A percentile compares a stretch with the other conserved stretches of the same genome.
Evolutionary conservation across 257 asterid genomes (phyloP).

Genomic region (Voacanga thouarsii): DNA sequence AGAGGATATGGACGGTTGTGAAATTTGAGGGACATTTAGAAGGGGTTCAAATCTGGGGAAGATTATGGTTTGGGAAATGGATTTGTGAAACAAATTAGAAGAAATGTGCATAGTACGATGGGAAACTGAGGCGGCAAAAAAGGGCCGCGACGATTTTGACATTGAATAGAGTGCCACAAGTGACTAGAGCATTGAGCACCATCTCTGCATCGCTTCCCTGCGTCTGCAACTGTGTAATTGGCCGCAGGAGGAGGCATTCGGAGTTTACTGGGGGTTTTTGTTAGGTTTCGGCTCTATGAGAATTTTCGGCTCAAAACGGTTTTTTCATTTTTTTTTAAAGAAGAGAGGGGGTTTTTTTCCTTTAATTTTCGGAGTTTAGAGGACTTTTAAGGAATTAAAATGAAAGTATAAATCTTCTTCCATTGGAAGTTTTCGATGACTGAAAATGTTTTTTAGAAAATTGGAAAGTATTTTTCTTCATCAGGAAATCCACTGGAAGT

Average conservation of each 20-base stretch:
- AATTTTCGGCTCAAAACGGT: neutral
- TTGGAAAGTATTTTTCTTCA: too few species aligned
- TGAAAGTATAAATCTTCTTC: too few species aligned
- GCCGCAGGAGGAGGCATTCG: neutral
- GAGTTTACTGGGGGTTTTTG: neutral
- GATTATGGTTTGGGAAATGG: conserved; percentile 21
- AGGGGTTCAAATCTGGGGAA: conserved; percentile 22
- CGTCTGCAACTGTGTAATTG: neutral
- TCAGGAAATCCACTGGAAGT: too few species aligned
- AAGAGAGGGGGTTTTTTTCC: too few species aligned
- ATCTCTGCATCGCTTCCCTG: conserved; percentile 42
- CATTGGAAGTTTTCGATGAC: too few species aligned
- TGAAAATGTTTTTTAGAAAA: too few species aligned
- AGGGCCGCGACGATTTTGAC: conserved; percentile 18
- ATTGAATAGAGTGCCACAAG: conserved; percentile 35
- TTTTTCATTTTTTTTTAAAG: too few species aligned
- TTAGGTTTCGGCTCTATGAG: neutral
- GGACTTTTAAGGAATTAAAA: too few species aligned
- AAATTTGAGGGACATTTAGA: too few species aligned
- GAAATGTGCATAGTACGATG: conserved; percentile 38
- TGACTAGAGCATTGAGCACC: conserved; percentile 51
- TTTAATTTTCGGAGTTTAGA: too few species aligned
- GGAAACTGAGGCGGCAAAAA: conserved; percentile 16
- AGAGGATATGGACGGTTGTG: too few species aligned
- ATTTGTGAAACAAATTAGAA: conserved; percentile 30